Conservation (phyloP, 2,329 filamentous ascomycete species). For the Aspergillus sp. region DNA sequence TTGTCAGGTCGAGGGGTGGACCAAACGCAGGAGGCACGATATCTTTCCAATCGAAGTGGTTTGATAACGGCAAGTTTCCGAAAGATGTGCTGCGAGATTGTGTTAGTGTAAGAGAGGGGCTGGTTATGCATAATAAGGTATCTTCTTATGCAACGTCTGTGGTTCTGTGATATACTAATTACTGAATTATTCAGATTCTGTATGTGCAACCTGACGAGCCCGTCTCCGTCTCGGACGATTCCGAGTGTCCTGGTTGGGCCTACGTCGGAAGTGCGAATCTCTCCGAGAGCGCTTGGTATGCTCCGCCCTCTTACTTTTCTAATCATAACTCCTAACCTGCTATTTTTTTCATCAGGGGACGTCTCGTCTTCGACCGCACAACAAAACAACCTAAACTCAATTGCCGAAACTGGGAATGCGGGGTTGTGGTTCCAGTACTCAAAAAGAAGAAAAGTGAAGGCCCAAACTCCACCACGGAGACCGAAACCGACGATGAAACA, state of each 20-base stretch:
- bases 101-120: constrained; percentile 64
- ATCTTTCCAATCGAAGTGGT: constrained; percentile 73
- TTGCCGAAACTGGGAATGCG: constrained; percentile 94
- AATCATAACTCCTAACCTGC: neutral
- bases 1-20: constrained; percentile 64
- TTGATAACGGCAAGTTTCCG: constrained; percentile 69
- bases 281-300: constrained; percentile 88
- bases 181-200: constrained; percentile 26
- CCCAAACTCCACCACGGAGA: neutral
- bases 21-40: constrained; percentile 73
- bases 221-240: constrained; percentile 22
- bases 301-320: constrained; percentile 14
- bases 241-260: constrained; percentile 61
- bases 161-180: neutral
- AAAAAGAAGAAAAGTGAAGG: neutral
- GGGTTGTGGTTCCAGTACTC: constrained; percentile 69
- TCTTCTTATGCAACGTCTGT: constrained; percentile 27
- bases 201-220: constrained; percentile 31
- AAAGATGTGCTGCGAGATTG: constrained; percentile 71
- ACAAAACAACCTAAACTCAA: constrained; percentile 72
- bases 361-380: constrained; percentile 66
- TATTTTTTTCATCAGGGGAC: constrained; percentile 61
- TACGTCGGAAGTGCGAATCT: constrained; percentile 92
- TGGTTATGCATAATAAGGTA: constrained; percentile 89
- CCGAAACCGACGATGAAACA: neutral